phyloP scores from a whole-genome alignment of 1,284 basidiomycete species.

The Sporisorium scitamineum region DNA sequence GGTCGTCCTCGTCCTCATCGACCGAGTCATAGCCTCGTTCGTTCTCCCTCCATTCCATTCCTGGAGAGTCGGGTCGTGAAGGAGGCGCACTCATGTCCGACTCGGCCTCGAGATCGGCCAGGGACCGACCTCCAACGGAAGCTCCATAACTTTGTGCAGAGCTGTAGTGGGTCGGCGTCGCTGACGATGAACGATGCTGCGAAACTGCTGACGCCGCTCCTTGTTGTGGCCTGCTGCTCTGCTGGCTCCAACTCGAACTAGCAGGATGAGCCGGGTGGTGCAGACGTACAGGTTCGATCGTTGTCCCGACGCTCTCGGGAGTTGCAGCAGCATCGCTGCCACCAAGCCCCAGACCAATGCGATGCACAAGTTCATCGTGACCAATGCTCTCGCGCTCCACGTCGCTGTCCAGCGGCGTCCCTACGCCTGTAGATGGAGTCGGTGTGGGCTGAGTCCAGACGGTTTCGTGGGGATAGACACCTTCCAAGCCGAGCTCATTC shows the following conservation, averaged over 20 bases:
- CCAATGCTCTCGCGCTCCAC: conserved; percentile 15
- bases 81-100: conserved; percentile 29
- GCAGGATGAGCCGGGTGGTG: conserved; percentile 18
- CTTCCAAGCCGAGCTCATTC: conserved; percentile 48
- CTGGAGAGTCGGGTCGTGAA: conserved; percentile 30
- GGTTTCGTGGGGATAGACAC: conserved; percentile 50
- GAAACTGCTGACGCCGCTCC: conserved; percentile 3
- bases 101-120: conserved; percentile 43
- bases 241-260: conserved; percentile 3
- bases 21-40: conserved; percentile 16
- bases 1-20: conserved; percentile 25
- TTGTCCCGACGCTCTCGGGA: not conserved
- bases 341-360: conserved; percentile 26
- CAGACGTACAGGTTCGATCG: conserved; percentile 36
- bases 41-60: conserved; percentile 15
- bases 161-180: not conserved
- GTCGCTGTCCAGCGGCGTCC: conserved; percentile 40
- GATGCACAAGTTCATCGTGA: conserved; percentile 22
- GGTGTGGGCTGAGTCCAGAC: conserved; percentile 41
- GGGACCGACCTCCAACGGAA: conserved; percentile 16
- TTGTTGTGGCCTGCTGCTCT: conserved; percentile 3
- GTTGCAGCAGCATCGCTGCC: not conserved
- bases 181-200: not conserved
- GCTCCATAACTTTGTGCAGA: conserved; percentile 1
- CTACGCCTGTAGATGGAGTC: conserved; percentile 40